Evolutionary conservation across 805 yeast species (phyloP).

Genomic region (Spathaspora gorwiae): DNA sequence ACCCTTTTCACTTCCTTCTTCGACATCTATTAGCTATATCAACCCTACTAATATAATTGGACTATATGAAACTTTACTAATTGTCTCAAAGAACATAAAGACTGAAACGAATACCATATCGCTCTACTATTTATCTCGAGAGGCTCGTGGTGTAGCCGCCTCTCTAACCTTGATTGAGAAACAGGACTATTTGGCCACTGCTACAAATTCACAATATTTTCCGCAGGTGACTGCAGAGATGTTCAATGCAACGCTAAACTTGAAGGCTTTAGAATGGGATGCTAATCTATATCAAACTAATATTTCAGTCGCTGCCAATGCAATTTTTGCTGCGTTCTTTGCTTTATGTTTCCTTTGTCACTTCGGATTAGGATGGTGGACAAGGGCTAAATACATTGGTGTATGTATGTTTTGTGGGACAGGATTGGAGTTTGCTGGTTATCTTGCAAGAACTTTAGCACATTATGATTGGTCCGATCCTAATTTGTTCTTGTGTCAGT

Average conservation of each 20-base stretch:
- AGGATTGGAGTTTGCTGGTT: conserved; percentile 64
- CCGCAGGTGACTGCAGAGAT: conserved; percentile 17
- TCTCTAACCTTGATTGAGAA: conserved; percentile 25
- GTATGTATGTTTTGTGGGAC: conserved; percentile 52
- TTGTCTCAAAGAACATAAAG: conserved; percentile 4
- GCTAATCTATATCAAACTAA: conserved; percentile 33
- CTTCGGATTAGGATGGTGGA: conserved; percentile 31
- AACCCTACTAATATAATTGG: conserved; percentile 21
- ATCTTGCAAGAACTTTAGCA: conserved; percentile 53
- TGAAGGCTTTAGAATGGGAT: conserved; percentile 10
- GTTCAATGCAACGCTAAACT: conserved; percentile 16
- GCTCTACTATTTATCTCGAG: conserved; percentile 14
- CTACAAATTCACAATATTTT: conserved; percentile 19
- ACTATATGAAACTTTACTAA: conserved; percentile 9
- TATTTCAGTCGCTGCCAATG: conserved; percentile 53
- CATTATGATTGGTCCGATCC: conserved; percentile 26
- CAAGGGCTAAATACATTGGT: conserved; percentile 64
- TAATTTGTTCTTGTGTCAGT: conserved; percentile 55
- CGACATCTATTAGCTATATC: conserved; percentile 18
- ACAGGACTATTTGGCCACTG: conserved; percentile 27
- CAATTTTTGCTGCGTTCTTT: conserved; percentile 53
- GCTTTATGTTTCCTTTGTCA: conserved; percentile 31
- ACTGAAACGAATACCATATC: conserved; percentile 19
- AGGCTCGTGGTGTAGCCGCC: conserved; percentile 28
- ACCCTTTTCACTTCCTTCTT: conserved; percentile 15